Evolutionary conservation across 495 filamentous ascomycete genomes (phyloP), one percentile per base, ranked within the genome.

Genomic region (Corynascus novoguineensis): DNA sequence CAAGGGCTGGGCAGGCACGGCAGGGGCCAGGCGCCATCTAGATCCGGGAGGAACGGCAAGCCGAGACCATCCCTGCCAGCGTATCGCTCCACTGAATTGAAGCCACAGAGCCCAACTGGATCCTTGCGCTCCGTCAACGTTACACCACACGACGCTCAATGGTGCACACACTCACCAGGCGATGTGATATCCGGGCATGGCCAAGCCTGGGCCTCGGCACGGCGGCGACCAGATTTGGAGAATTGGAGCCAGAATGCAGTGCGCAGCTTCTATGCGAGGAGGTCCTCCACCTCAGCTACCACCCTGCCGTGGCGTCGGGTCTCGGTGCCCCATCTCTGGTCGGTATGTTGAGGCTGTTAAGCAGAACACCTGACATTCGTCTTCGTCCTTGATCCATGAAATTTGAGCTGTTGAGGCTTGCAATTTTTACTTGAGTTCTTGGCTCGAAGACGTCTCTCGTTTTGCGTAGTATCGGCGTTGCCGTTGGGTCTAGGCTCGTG

Each of bases 381-480:
- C 40, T 24, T 44, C 40, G 19, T 22, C 40, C 21, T n/a, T n/a
- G n/a, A n/a, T n/a, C n/a, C n/a, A n/a, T n/a, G n/a, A n/a, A n/a
- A n/a, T n/a, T n/a, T n/a, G n/a, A n/a, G n/a, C n/a, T n/a, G n/a
- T n/a, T n/a, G n/a, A 5, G 19, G 5, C 2, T 38, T 50, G 31
- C 22, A 25, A 5, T 19, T 37, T 31, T 50, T 53, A 31, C n/a
- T 19, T 28, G 15, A 14, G 9, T 7, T 22, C 6, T 15, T n/a
- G 5, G 6, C n/a, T 35, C 21, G 50, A 38, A 9, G 31, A 2
- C n/a, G 37, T 53, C 50, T 53, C 37, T 53, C 50, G 35, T 53
- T 53, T 52, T 53, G 14, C n/a, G n/a, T n/a, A n/a, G n/a, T n/a
- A 40, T 29, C 35, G 11, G 32, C 7, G n/a, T 45, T 45, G 41